Base-by-base conservation (phyloP, 2,329 filamentous ascomycete genomes). In the Capronia americana region DNA sequence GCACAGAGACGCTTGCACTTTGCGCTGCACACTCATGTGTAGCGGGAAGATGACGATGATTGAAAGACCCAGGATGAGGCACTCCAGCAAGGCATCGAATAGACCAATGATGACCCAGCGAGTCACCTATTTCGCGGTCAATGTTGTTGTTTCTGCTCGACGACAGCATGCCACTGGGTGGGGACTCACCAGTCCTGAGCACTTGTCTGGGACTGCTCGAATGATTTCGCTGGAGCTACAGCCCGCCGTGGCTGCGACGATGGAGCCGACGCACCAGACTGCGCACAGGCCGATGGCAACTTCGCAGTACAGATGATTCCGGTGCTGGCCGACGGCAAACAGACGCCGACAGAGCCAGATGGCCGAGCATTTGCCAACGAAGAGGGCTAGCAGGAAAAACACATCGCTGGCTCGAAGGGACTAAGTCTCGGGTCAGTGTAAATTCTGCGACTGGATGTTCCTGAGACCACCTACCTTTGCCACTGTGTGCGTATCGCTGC, bases 1-100 rank as follows among this genome's bases (percentile, higher is more conserved):
- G 51, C 90, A 89, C 0, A 92, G 96, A 65, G 88, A 80, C 32
- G 81, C 81, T 1, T 92, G 84, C 4, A 97, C 86, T 6, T 87
- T 80, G 41, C 59, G 50, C 2, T 60, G 24, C 48, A 54, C 24
- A 23, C 55, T 62, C 68, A 69, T 69, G 30, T 67, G 68, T 8
- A 69, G 41, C 17, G 68, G 65, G 12, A 64, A 57, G n/a, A 69
- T 51, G 38, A 68, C 68, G 7, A 65, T 34, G 6, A 69, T 14
- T 14, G 62, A 63, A 20, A 69, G 58, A 11, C 48, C 28, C 41
- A 46, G 48, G 14, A 69, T 69, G n/a, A 62, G 14, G 23, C 59
- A 7, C 56, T 69, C 67, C 12, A 62, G 56, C 46, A 67, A 4
- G 3, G 57, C 67, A 54, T 69, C 67, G 28, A 69, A 30, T 8